These are phyloP conservation scores for Litsea cubeba DNA, from an alignment of 164 flowering plant genomes.

Conservation along the genomic window DNA sequence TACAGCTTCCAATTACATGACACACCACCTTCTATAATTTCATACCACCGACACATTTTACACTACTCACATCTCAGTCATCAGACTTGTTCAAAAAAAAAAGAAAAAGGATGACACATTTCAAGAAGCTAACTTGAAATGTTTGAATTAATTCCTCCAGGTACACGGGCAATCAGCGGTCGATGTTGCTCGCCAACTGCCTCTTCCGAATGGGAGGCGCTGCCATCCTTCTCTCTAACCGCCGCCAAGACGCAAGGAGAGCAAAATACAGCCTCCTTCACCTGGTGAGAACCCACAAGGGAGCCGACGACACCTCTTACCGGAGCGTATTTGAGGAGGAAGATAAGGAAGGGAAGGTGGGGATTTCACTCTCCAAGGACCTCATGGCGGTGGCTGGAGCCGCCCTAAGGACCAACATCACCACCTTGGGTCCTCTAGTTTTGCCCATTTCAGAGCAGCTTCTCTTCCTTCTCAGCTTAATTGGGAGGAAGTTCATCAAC, in stretches of 20 bases:
- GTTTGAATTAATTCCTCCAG: no score
- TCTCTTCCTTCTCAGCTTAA: slow-evolving; percentile 13
- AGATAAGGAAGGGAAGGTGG: slow-evolving; percentile 7
- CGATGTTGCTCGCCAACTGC: slow-evolving; percentile 29
- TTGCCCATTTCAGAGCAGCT: slow-evolving; percentile 15
- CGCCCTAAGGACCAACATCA: slow-evolving; percentile 14
- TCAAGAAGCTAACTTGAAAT: no score
- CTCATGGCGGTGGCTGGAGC: slow-evolving; percentile 15
- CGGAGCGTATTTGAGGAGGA: slow-evolving; percentile 16
- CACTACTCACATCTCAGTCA: no score
- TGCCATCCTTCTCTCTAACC: slow-evolving; percentile 25
- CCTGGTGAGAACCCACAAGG: slow-evolving; percentile 21
- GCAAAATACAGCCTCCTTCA: slow-evolving; percentile 17
- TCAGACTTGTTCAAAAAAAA: no score
- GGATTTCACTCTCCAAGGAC: slow-evolving; percentile 16
- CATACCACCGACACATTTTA: no score
- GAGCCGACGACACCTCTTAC: slow-evolving; percentile 16
- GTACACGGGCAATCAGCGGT: slow-evolving; percentile 22
- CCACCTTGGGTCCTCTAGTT: slow-evolving; percentile 16
- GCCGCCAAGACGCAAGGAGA: slow-evolving; percentile 3
- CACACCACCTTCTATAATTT: no score
- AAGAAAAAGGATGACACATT: no score
- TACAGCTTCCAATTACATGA: no score
- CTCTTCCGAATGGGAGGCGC: slow-evolving; percentile 36
- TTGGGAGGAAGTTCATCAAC: slow-evolving; percentile 13